Evolutionary conservation across 352 stramenopile species (phyloP).

Genomic region (Globisporangium carolinianum): DNA sequence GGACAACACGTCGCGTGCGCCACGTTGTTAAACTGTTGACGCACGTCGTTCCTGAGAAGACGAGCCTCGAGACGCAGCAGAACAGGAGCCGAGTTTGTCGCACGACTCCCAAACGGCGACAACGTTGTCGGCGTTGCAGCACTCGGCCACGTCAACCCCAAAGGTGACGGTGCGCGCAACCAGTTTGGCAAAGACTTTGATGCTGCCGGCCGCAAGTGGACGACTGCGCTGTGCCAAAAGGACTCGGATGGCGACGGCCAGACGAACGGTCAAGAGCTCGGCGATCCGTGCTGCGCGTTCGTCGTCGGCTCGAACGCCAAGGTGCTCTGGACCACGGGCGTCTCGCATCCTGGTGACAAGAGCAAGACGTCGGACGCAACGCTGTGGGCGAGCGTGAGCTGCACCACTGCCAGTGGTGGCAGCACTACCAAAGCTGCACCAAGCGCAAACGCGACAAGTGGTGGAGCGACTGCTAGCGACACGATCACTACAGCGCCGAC

Average conservation of each 20-base stretch:
- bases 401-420: not conserved
- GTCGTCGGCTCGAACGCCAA: constrained; percentile 2
- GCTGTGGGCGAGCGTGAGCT: constrained; percentile 16
- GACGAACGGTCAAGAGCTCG: constrained; percentile 55
- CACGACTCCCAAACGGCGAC: constrained; percentile 27
- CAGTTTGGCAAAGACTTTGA: constrained; percentile 29
- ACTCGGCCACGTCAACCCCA: constrained; percentile 24
- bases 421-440: not conserved
- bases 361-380: constrained; percentile 15
- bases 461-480: too few species aligned
- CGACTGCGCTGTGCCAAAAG: constrained; percentile 17
- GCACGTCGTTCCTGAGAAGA: constrained; percentile 42
- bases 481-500: not conserved
- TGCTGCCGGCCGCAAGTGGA: constrained; percentile 29
- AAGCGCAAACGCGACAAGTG: not conserved
- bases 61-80: constrained; percentile 41
- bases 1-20: too few species aligned
- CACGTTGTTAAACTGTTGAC: too few species aligned
- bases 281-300: constrained; percentile 45
- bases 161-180: constrained; percentile 15
- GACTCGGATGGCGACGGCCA: constrained; percentile 38
- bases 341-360: constrained; percentile 22
- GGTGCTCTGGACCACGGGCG: constrained; percentile 12
- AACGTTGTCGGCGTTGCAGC: constrained; percentile 24
- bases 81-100: constrained; percentile 22